These are phyloP conservation scores for Camellia oleifera DNA, from an alignment of 179 eudicot species.

Conservation along the genomic window DNA sequence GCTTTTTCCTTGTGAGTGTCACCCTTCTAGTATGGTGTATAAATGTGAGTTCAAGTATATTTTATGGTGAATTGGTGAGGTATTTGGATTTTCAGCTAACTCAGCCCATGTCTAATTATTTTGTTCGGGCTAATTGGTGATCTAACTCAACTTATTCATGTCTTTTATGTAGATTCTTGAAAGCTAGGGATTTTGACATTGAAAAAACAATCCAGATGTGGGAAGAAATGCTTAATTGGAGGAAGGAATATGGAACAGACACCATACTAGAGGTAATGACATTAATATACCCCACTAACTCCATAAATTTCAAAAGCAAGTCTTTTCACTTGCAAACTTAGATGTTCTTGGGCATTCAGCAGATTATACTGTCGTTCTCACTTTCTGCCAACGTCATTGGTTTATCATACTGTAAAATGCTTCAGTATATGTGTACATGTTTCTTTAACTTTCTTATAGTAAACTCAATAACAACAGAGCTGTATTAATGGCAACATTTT, in stretches of 20 bases:
- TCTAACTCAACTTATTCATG: neutral
- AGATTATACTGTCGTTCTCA: neutral
- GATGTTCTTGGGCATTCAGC: neutral
- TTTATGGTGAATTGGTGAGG: neutral
- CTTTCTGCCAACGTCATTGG: neutral
- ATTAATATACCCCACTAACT: neutral
- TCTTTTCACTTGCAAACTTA: neutral
- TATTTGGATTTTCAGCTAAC: neutral
- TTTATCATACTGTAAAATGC: neutral
- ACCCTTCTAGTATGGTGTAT: slow-evolving; percentile 1
- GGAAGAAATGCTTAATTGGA: slow-evolving; percentile 87
- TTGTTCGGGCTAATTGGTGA: neutral
- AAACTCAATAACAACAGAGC: too few species aligned
- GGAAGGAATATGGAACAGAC: slow-evolving; percentile 73
- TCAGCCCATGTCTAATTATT: neutral
- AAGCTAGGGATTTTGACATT: slow-evolving; percentile 64
- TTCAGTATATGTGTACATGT: too few species aligned
- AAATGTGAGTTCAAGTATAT: neutral
- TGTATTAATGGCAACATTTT: too few species aligned
- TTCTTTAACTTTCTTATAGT: too few species aligned
- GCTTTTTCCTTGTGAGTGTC: neutral
- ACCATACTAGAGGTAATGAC: slow-evolving; percentile 61
- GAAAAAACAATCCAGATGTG: slow-evolving; percentile 75
- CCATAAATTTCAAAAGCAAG: neutral
- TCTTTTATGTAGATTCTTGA: slow-evolving; percentile 52